Base-by-base conservation (phyloP, 2,329 filamentous ascomycete species). In the Periconia sp. region DNA sequence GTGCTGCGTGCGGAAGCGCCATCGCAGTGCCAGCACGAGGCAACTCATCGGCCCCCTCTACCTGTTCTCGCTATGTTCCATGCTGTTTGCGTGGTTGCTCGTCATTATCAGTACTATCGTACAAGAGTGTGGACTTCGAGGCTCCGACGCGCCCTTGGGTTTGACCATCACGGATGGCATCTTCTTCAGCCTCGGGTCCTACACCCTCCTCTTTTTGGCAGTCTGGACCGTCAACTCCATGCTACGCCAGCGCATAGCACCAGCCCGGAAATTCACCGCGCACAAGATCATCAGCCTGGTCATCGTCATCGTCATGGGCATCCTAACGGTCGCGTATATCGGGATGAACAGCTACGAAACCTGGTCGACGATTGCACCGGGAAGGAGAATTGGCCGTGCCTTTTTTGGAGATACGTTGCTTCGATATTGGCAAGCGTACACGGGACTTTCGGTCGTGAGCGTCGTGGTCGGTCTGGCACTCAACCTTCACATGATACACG, bases 171-270 rank as follows among this genome's bases (percentile, higher is more conserved):
- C 62, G n/a, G 50, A 23, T 17, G 41, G 1, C 3, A 44, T 72
- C 1, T 67, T 72, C 42, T 53, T 50, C 45, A 9, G 20, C n/a
- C 18, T 73, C 9, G 56, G 45, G 41, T 41, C 52, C n/a, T 66
- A 55, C 50, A 42, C 63, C 49, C 48, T 72, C 1, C 59, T 71
- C 1, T 56, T 66, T 8, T 52, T 66, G 2, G 57, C 64, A 6
- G 45, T 68, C 30, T 69, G 55, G 47, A 47, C 45, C 9, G 50
- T 72, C 47, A 71, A 71, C 58, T 54, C 23, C 11, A 47, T 62
- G 52, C 61, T 73, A 1, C 59, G 59, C 37, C 35, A 60, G 41
- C 60, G 55, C 33, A 54, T 66, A 15, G 56, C 57, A 17, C 46
- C 37, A 3, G 44, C 52, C 2, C 46, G 19, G 6, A 20, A 23